Percentiles rank a stretch among this genome's conserved stretches.
Conservation (phyloP, 768 basidiomycete species). For the Dioszegia hungarica region DNA sequence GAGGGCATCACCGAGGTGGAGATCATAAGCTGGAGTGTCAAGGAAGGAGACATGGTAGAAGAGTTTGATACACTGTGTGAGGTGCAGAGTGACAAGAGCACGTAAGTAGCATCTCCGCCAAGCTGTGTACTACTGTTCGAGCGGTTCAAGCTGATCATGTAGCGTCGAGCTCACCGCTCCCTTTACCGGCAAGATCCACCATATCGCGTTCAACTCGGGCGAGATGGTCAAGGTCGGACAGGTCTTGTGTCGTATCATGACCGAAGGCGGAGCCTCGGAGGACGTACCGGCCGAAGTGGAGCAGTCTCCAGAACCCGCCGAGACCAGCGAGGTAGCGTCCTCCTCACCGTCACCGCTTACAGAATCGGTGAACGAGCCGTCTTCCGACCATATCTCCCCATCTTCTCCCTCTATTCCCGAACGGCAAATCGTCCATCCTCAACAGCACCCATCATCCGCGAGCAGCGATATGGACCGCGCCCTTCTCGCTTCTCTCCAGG, state of each 20-base stretch:
- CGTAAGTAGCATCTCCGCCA: conserved; percentile 23
- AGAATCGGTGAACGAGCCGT: neutral
- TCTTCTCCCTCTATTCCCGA: conserved; percentile 1
- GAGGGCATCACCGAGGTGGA: conserved; percentile 46
- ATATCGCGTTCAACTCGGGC: conserved; percentile 19
- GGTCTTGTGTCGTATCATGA: conserved; percentile 34
- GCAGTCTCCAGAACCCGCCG: neutral
- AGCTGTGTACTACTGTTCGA: neutral
- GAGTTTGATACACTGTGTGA: conserved; percentile 43
- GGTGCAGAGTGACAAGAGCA: conserved; percentile 44
- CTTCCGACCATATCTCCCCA: neutral
- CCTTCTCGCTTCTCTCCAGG: neutral
- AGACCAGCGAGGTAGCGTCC: no score
- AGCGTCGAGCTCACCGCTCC: conserved; percentile 42
- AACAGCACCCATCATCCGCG: neutral
- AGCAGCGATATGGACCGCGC: neutral
- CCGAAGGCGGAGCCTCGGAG: conserved; percentile 8
- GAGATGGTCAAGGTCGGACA: conserved; percentile 35
- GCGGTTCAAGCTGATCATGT: neutral
- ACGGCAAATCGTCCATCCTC: conserved; percentile 1
- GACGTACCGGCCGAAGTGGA: neutral
- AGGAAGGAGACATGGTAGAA: conserved; percentile 29
- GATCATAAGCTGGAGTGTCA: conserved; percentile 37
- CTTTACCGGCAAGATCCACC: conserved; percentile 20
- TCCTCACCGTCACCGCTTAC: no score